phyloP scores from a whole-genome alignment of 2,329 filamentous ascomycete species.

The Colletotrichum ledebouriae region DNA sequence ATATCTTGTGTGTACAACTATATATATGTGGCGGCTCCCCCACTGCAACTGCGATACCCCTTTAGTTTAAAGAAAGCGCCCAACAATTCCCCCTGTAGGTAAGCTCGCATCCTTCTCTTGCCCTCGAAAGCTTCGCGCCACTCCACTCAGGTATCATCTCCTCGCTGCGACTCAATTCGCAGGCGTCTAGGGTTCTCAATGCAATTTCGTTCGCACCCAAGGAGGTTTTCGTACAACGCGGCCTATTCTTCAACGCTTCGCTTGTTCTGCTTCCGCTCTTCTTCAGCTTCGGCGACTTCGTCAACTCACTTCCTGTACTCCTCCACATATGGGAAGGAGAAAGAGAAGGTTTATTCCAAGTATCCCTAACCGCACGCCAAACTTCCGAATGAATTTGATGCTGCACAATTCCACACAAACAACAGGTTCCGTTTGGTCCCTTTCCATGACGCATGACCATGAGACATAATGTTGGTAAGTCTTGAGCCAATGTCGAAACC shows the following conservation, averaged over 20 bases:
- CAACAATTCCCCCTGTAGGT: background rate
- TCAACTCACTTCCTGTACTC: slow-evolving; percentile 24
- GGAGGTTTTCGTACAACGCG: slow-evolving; percentile 38
- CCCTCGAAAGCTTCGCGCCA: slow-evolving; percentile 16
- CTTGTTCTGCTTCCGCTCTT: slow-evolving; percentile 22
- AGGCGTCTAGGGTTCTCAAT: slow-evolving; percentile 31
- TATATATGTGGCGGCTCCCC: slow-evolving; percentile 32
- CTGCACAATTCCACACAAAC: slow-evolving; percentile 34
- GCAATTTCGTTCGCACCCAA: slow-evolving; percentile 38
- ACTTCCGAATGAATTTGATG: slow-evolving; percentile 42
- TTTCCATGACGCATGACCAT: slow-evolving; percentile 6
- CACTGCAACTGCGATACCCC: slow-evolving; percentile 32
- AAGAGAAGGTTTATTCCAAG: slow-evolving; percentile 42
- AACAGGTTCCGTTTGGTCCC: slow-evolving; percentile 20
- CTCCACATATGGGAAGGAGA: slow-evolving; percentile 33
- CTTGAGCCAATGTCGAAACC: slow-evolving; percentile 1
- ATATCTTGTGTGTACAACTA: slow-evolving; percentile 31
- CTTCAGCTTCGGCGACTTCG: slow-evolving; percentile 22
- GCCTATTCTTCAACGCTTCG: slow-evolving; percentile 8
- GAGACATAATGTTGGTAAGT: slow-evolving; percentile 18
- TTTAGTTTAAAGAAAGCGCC: slow-evolving; percentile 33
- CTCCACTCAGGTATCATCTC: slow-evolving; percentile 22
- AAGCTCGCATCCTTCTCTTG: slow-evolving; percentile 24
- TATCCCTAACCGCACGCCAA: slow-evolving; percentile 40
- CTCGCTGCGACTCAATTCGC: slow-evolving; percentile 26